Conservation (phyloP, 371 early-diverging fungal species). For the Vairimorpha ceranae region DNA sequence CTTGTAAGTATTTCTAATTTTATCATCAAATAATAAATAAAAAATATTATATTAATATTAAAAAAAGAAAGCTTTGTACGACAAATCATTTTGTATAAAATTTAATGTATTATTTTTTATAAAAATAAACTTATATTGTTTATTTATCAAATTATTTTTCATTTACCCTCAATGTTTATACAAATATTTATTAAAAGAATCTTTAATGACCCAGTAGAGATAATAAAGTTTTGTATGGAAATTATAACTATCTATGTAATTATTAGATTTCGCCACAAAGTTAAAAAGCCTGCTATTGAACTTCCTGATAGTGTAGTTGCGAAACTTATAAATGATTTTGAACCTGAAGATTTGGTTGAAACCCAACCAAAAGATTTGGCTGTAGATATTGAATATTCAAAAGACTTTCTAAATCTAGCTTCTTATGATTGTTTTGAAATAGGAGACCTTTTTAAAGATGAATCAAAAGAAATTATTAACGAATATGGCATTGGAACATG, state of each 20-base stretch:
- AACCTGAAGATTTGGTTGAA: constrained; percentile 20
- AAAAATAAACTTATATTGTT: no score
- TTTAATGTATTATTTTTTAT: no score
- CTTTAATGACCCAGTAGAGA: constrained; percentile 15
- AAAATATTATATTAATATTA: no score
- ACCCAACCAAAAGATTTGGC: not conserved
- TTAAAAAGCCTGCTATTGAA: not conserved
- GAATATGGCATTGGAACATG: constrained; percentile 97
- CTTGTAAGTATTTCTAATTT: no score
- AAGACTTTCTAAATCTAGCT: not conserved
- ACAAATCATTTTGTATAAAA: no score
- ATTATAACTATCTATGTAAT: constrained; percentile 24
- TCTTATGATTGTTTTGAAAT: constrained; percentile 47
- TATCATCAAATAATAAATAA: no score
- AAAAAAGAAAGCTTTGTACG: no score
- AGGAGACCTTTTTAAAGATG: constrained; percentile 64
- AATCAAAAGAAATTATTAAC: constrained; percentile 74
- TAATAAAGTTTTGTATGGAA: constrained; percentile 20
- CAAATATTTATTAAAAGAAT: not conserved
- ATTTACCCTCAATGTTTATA: not conserved
- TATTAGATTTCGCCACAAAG: constrained; percentile 19
- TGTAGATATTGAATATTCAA: not conserved
- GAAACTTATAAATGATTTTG: constrained; percentile 25
- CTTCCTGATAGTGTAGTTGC: constrained; percentile 10
- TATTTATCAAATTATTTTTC: no score